Conservation (phyloP, 2,329 filamentous ascomycete species). For the Chaetomiaceae sp. region DNA sequence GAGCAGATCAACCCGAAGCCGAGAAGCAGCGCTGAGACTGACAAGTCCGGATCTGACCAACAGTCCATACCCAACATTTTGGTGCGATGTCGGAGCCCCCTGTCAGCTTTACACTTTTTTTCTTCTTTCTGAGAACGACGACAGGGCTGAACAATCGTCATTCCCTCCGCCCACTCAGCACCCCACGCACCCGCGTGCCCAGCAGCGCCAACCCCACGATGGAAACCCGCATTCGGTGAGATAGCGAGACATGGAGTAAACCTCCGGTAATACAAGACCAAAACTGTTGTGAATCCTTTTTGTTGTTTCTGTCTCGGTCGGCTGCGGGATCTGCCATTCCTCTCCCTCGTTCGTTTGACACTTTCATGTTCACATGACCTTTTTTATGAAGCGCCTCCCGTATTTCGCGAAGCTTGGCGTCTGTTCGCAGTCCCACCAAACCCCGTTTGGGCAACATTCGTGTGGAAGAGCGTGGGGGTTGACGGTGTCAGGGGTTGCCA, state of each 20-base stretch:
- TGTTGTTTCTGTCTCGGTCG: background rate
- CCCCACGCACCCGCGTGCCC: background rate
- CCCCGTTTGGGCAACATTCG: background rate
- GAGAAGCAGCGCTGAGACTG: too few relatives aligned
- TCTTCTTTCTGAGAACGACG: background rate
- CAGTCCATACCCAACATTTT: background rate
- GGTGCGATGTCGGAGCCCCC: background rate
- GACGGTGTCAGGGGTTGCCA: too few relatives aligned
- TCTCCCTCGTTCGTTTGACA: background rate
- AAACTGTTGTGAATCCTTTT: background rate
- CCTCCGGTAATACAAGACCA: background rate
- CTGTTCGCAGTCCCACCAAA: background rate
- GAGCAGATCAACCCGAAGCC: too few relatives aligned
- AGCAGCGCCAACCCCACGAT: constrained; percentile 3
- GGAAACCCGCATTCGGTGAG: constrained; percentile 1
- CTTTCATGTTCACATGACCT: constrained; percentile 2
- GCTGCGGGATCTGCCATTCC: too few relatives aligned
- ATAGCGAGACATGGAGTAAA: background rate
- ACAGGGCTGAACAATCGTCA: constrained; percentile 5
- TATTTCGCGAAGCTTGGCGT: constrained; percentile 4
- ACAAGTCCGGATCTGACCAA: too few relatives aligned
- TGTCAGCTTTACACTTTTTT: background rate
- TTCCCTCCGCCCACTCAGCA: background rate
- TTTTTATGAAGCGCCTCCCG: background rate
- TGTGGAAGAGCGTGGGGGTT: background rate